Base-by-base conservation (phyloP, 2,329 filamentous ascomycete species). In the Penicillium griseofulvum region DNA sequence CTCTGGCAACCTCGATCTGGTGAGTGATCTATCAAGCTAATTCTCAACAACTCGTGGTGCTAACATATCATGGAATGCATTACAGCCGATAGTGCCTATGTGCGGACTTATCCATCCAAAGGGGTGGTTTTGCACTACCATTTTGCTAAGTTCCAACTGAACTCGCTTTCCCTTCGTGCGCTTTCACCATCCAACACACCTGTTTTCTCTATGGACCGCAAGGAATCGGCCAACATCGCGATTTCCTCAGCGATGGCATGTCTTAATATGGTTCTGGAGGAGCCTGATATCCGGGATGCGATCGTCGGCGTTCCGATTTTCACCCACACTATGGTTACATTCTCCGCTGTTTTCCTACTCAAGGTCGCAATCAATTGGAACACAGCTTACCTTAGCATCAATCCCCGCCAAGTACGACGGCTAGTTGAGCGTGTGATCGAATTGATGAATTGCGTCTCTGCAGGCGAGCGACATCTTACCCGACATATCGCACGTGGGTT, bases 91-190 rank as follows among this genome's bases (percentile, higher is more conserved):
- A 79, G 79, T 55, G 68, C 76, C 4, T 76, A 75, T 49, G 75
- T 80, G 47, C 76, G 77, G 17, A 76, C 76, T 1, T 81, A 80
- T 56, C 78, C 78, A 1, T 77, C 76, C 11, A 80, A 79, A 61
- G 79, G 78, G 2, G 78, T 80, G 17, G 76, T 80, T 4, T 67
- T 83, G 9, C 80, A 83, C 63, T 80, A 79, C 58, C 77, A 82
- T 58, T 80, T 83, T 51, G 79, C 78, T 22, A 80, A 80, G 57
- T 78, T 83, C 44, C 79, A 82, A 58, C 73, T 83, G 19, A 80
- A 81, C 58, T 76, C 73, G 6, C 70, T 76, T 24, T 72, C 72
- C 4, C 66, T 74, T 10, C 68, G 72, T 61, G 59, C 77, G 4
- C 71, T 79, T 59, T 72, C 75, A 56, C 71, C 77, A 51, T 76